phyloP scores from a whole-genome alignment of 495 filamentous ascomycete genomes.

The Hapsidospora chrysogenum region DNA sequence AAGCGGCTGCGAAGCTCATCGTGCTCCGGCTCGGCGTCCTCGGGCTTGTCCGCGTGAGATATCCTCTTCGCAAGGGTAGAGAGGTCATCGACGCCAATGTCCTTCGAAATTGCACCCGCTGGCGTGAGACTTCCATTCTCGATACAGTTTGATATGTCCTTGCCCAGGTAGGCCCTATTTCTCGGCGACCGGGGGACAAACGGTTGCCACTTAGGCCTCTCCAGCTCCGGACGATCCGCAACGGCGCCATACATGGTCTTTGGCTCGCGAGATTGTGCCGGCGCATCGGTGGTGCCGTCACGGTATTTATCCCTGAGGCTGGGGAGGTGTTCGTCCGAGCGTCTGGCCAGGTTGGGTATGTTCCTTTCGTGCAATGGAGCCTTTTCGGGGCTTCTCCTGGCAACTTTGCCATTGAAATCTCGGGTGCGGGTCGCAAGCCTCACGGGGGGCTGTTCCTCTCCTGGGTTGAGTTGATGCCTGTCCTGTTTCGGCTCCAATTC shows the following conservation, averaged over 20 bases:
- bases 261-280: not conserved
- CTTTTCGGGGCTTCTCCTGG: no score
- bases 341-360: no score
- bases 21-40: conserved; percentile 6
- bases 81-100: not conserved
- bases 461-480: no score
- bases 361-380: no score
- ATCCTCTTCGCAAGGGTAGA: not conserved
- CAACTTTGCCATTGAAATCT: no score
- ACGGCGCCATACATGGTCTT: not conserved
- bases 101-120: not conserved
- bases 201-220: conserved; percentile 1
- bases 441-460: no score
- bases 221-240: not conserved
- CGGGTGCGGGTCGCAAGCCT: no score
- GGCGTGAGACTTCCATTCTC: not conserved
- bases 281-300: no score
- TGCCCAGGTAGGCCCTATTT: not conserved
- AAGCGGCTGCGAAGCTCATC: conserved; percentile 22
- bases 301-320: not conserved
- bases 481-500: no score
- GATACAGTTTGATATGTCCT: conserved; percentile 1
- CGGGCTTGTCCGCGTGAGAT: not conserved
- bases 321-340: no score
- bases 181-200: not conserved